Evolutionary conservation across 176 grass and related monocot species (phyloP).

Genomic region (Triticum timopheevii): DNA sequence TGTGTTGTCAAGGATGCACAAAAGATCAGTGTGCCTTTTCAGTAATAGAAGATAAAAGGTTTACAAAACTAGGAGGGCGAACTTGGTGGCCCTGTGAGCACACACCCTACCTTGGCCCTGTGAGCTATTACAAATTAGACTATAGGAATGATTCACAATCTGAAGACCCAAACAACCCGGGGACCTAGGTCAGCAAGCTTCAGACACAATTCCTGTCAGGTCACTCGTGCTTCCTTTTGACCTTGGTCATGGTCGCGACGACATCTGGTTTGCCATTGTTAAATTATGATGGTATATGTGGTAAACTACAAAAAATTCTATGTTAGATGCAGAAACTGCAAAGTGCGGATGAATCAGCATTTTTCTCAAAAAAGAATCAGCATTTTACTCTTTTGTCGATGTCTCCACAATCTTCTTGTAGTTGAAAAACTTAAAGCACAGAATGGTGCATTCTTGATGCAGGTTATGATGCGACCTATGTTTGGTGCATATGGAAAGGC

Average conservation of each 20-base stretch:
- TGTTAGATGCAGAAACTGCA: background rate
- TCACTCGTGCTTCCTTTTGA: background rate
- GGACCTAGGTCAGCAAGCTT: background rate
- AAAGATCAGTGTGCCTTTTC: background rate
- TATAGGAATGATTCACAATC: background rate
- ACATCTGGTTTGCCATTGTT: background rate
- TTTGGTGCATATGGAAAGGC: slow-evolving; percentile 92
- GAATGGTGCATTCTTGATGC: slow-evolving; percentile 27
- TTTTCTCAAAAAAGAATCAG: background rate
- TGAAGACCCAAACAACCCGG: background rate
- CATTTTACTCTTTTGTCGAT: background rate
- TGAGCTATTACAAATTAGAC: background rate
- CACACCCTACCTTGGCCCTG: background rate
- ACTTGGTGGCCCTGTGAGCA: background rate
- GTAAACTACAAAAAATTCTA: background rate
- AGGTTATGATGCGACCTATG: slow-evolving; percentile 97
- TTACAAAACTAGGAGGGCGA: background rate
- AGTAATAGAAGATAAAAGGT: background rate
- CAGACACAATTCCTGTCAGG: background rate
- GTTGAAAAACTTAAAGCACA: background rate
- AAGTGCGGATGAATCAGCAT: background rate
- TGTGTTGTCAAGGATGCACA: background rate
- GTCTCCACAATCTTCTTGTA: background rate
- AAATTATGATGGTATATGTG: slow-evolving; percentile 8
- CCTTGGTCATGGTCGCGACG: background rate